phyloP scores from a whole-genome alignment of 345 rosid species.

The Salix udensis region DNA sequence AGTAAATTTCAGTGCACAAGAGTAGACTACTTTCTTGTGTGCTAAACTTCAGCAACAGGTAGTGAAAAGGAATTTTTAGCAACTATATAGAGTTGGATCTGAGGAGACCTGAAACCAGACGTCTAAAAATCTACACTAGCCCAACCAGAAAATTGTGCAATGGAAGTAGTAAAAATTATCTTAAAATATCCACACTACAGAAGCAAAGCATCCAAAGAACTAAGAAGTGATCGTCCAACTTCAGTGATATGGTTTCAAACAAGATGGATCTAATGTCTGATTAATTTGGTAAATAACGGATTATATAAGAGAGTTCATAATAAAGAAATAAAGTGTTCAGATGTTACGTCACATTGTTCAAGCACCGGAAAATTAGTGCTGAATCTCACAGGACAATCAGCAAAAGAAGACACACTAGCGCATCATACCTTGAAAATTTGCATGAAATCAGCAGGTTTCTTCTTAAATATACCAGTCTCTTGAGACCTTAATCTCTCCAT shows the following conservation, averaged over 20 bases:
- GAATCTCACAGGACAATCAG: neutral
- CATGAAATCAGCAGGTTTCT: conserved; percentile 87
- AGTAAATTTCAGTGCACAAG: neutral
- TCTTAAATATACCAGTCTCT: conserved; percentile 79
- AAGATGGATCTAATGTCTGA: neutral
- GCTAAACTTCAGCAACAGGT: neutral
- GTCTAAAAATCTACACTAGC: neutral
- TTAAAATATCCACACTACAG: neutral
- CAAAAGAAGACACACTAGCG: conserved; percentile 6
- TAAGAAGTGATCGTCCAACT: neutral
- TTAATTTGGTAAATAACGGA: neutral
- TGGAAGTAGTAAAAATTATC: neutral
- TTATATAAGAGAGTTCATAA: neutral
- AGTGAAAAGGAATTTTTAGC: neutral
- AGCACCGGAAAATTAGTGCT: neutral
- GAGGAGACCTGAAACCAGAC: neutral
- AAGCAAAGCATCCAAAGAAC: neutral
- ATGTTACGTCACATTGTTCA: neutral
- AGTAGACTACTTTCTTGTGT: neutral
- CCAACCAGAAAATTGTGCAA: neutral
- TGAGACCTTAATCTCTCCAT: conserved; percentile 92
- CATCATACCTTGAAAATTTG: conserved; percentile 84
- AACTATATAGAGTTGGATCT: neutral
- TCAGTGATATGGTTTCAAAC: neutral
- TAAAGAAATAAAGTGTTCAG: neutral